Conservation (phyloP, 202 grass and related monocot species). For the Setaria viridis region DNA sequence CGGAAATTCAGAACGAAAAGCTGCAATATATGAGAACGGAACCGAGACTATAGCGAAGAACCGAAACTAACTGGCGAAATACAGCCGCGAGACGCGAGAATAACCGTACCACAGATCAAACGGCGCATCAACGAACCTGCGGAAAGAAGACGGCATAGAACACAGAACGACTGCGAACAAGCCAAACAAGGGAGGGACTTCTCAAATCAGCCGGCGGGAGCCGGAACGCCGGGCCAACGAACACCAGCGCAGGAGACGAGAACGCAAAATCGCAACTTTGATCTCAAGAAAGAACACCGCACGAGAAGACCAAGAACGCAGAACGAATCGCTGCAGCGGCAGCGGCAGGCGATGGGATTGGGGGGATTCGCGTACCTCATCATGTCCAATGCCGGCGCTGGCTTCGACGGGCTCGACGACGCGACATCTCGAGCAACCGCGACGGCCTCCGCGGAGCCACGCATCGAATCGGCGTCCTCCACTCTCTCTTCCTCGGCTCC, state of each 20-base stretch:
- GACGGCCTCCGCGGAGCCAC: conserved; percentile 48
- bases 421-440: conserved; percentile 52
- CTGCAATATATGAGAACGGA: neutral
- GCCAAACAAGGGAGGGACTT: neutral
- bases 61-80: conserved; percentile 3
- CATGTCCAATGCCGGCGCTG: conserved; percentile 61
- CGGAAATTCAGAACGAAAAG: conserved; percentile 19
- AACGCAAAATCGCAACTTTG: neutral
- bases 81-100: neutral
- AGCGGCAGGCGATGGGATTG: conserved; percentile 18
- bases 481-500: neutral
- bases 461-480: conserved; percentile 39
- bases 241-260: neutral
- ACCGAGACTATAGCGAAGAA: neutral
- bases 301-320: neutral
- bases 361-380: conserved; percentile 61
- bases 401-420: conserved; percentile 53
- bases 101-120: conserved; percentile 25
- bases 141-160: neutral
- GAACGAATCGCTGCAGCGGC: conserved; percentile 29
- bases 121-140: neutral
- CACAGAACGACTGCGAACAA: neutral
- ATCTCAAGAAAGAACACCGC: neutral
- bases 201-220: conserved; percentile 10
- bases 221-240: conserved; percentile 10